Evolutionary conservation across 2,329 filamentous ascomycete genomes (phyloP).

Genomic region (Chrysoporthe deuterocubensis): DNA sequence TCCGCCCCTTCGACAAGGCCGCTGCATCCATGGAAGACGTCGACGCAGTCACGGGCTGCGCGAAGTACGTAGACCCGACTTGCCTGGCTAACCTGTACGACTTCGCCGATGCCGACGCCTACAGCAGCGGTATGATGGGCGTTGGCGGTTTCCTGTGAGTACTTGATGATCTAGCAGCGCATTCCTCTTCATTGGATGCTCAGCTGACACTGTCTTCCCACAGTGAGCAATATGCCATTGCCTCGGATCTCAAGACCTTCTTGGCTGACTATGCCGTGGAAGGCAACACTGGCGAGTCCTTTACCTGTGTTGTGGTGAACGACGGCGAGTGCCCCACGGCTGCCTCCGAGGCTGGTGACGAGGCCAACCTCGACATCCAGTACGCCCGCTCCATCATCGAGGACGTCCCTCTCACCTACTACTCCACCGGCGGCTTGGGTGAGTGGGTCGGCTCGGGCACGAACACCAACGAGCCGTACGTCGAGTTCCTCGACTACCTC

Average conservation of each 20-base stretch:
- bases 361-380: slow-evolving; percentile 64
- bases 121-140: slow-evolving; percentile 23
- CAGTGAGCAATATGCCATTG: slow-evolving; percentile 36
- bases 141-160: slow-evolving; percentile 27
- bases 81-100: slow-evolving; percentile 52
- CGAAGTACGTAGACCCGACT: slow-evolving; percentile 43
- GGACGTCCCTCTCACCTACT: slow-evolving; percentile 40
- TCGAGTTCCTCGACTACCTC: slow-evolving; percentile 66
- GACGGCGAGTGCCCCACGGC: slow-evolving; percentile 41
- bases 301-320: slow-evolving; percentile 53
- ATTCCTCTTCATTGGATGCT: neutral
- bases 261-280: slow-evolving; percentile 13
- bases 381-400: slow-evolving; percentile 33
- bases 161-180: neutral
- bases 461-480: slow-evolving; percentile 68
- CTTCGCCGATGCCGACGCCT: slow-evolving; percentile 47
- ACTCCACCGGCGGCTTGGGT: slow-evolving; percentile 25
- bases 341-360: slow-evolving; percentile 43
- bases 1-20: slow-evolving; percentile 15
- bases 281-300: slow-evolving; percentile 37
- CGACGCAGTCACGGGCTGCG: slow-evolving; percentile 32
- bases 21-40: neutral
- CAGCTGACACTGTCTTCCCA: slow-evolving; percentile 54
- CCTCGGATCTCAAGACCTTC: slow-evolving; percentile 39
- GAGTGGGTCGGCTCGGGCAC: slow-evolving; percentile 36